These are phyloP conservation scores for Exobasidium rhododendri DNA, from an alignment of 1,284 basidiomycete species.

Conservation along the genomic window DNA sequence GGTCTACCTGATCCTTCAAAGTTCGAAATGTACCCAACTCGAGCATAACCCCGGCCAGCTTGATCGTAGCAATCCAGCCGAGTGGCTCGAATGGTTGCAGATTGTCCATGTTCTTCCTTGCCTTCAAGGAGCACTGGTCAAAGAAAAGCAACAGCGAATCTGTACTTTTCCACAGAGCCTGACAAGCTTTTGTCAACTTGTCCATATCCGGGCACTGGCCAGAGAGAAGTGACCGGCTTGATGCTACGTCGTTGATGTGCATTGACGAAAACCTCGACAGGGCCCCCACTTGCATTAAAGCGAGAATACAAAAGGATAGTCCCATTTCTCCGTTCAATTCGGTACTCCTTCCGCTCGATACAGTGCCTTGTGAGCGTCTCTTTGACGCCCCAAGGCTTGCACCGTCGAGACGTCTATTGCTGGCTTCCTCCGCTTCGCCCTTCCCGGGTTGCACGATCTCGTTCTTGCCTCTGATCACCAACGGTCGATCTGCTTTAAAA, in stretches of 20 bases:
- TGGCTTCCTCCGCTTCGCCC: no score
- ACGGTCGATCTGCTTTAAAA: constrained; percentile 36
- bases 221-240: constrained; percentile 21
- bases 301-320: constrained; percentile 43
- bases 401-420: no score
- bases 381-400: no score
- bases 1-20: constrained; percentile 30
- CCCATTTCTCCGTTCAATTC: constrained; percentile 48
- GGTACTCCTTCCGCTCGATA: constrained; percentile 20
- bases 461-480: constrained; percentile 19
- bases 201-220: no score
- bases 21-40: constrained; percentile 37
- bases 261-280: constrained; percentile 38
- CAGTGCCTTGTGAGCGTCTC: no score
- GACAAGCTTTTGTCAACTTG: constrained; percentile 38
- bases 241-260: constrained; percentile 29
- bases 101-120: constrained; percentile 37
- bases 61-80: constrained; percentile 38
- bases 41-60: constrained; percentile 35
- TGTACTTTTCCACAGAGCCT: constrained; percentile 40
- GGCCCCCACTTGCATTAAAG: constrained; percentile 44
- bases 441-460: no score
- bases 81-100: constrained; percentile 40
- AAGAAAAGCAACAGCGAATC: constrained; percentile 47
- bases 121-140: constrained; percentile 35